Evolutionary conservation across 2,329 filamentous ascomycete genomes (phyloP).

Genomic region (Elsinoe perseae): DNA sequence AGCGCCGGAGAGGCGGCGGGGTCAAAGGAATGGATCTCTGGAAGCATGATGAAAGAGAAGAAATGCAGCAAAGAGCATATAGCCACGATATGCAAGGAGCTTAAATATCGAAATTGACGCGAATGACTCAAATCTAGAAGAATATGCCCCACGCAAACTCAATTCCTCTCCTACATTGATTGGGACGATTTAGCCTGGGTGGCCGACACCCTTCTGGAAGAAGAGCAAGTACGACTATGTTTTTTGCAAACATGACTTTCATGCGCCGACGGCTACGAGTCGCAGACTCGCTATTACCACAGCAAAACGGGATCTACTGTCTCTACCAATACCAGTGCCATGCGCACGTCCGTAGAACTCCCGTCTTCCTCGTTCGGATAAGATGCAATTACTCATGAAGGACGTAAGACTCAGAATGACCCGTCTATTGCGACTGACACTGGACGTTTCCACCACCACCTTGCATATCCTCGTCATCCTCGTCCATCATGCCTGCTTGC

Average conservation of each 20-base stretch:
- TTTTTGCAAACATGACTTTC: constrained; percentile 2
- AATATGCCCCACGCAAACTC: no score
- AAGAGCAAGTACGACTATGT: no score
- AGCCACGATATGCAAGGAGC: not conserved
- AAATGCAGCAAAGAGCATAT: not conserved
- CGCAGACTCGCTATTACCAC: not conserved
- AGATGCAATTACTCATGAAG: constrained; percentile 6
- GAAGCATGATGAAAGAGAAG: not conserved
- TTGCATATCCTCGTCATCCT: constrained; percentile 56
- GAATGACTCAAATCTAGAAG: no score
- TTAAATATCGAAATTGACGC: no score
- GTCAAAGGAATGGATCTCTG: not conserved
- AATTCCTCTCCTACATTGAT: no score
- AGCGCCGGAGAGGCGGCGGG: constrained; percentile 32
- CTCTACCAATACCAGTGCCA: not conserved
- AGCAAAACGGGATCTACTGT: constrained; percentile 1
- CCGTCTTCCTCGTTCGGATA: not conserved
- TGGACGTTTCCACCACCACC: constrained; percentile 69
- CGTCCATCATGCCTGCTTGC: constrained; percentile 52
- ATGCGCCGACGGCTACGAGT: not conserved
- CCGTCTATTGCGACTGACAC: constrained; percentile 75
- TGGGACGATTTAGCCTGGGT: no score
- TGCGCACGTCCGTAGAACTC: not conserved
- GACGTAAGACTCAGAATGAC: not conserved
- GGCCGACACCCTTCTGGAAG: no score